Conservation (phyloP, 768 basidiomycete species). For the Postia placenta region DNA sequence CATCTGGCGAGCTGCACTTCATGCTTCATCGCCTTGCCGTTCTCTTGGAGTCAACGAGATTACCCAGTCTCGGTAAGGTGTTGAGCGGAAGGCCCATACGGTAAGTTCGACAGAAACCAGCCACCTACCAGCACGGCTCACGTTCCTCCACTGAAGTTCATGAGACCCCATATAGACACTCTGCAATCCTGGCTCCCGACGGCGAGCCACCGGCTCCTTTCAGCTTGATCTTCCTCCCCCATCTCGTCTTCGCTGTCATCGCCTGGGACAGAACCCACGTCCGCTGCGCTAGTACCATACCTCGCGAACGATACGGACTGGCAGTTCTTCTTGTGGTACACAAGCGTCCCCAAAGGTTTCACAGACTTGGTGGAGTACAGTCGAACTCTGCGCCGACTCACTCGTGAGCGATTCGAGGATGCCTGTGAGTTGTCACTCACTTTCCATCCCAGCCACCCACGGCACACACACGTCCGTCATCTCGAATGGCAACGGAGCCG, state of each 20-base stretch:
- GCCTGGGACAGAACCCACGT: not conserved
- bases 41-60: too few relatives aligned
- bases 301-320: conserved; percentile 70
- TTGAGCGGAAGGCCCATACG: too few relatives aligned
- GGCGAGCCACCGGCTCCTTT: conserved; percentile 20
- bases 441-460: conserved; percentile 93
- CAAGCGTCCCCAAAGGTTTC: conserved; percentile 78
- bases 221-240: conserved; percentile 17
- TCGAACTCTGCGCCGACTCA: conserved; percentile 54
- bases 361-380: conserved; percentile 77
- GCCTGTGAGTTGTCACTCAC: conserved; percentile 41
- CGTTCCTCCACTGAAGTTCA: conserved; percentile 14
- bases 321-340: conserved; percentile 74
- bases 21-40: too few relatives aligned
- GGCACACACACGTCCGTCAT: conserved; percentile 76
- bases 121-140: too few relatives aligned
- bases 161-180: conserved; percentile 22
- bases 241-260: conserved; percentile 20
- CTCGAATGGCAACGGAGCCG: conserved; percentile 64
- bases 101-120: too few relatives aligned
- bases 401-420: not conserved
- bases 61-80: too few relatives aligned
- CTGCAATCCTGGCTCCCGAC: conserved; percentile 21
- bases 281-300: not conserved
- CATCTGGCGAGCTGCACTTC: too few relatives aligned